Percentiles rank a stretch among this genome's conserved stretches.
phyloP scores from a whole-genome alignment of 2,329 filamentous ascomycete species.

The Alternaria arborescens region DNA sequence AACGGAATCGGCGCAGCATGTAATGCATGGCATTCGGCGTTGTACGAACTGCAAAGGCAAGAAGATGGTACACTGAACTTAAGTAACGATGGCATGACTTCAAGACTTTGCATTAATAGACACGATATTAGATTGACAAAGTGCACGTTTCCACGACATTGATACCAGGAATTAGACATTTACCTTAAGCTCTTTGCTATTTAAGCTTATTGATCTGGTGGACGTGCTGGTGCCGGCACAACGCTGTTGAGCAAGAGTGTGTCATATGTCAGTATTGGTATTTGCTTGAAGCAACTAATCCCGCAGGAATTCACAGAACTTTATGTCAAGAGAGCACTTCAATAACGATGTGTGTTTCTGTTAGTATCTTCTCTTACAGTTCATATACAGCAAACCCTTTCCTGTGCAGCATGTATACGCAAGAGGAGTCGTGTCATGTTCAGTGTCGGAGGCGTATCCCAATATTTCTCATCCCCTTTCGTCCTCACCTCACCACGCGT shows the following conservation, averaged over 20 bases:
- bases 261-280: no score
- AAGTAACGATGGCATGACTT: conserved; percentile 31
- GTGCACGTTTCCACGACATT: neutral
- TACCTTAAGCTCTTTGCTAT: neutral
- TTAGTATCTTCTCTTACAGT: neutral
- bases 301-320: neutral
- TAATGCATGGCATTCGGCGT: conserved; percentile 37
- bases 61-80: conserved; percentile 15
- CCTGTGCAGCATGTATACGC: neutral
- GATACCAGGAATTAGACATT: neutral
- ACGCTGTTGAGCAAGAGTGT: no score
- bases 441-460: neutral
- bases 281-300: no score
- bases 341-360: neutral
- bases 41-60: conserved; percentile 38
- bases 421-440: neutral
- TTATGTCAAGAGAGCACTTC: neutral
- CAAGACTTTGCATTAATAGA: conserved; percentile 21
- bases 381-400: neutral
- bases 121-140: conserved; percentile 3
- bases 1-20: conserved; percentile 11
- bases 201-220: neutral
- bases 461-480: neutral
- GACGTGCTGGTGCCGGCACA: no score
- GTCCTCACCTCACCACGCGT: conserved; percentile 33